A percentile compares a stretch with the other conserved stretches of the same genome.
These are phyloP conservation scores for Polyporus tsugae DNA, from an alignment of 1,284 basidiomycete species.

Conservation along the genomic window DNA sequence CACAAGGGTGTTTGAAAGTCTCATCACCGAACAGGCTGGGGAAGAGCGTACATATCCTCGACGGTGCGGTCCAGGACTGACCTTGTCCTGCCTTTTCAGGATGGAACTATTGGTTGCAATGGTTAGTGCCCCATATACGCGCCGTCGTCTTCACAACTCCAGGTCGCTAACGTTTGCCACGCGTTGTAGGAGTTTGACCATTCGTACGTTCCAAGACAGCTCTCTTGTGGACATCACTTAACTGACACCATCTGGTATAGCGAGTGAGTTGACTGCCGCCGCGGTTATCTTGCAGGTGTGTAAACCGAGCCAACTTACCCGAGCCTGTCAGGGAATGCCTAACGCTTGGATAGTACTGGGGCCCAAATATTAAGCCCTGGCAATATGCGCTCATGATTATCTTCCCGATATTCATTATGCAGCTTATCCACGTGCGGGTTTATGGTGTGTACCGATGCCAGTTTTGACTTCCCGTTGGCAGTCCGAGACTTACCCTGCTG, in stretches of 20 bases:
- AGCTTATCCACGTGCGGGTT: conserved; percentile 54
- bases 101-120: conserved; percentile 65
- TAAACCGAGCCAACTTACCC: not conserved
- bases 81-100: conserved; percentile 39
- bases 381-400: conserved; percentile 62
- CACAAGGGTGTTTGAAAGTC: too few species aligned
- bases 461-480: not conserved
- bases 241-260: conserved; percentile 33
- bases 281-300: conserved; percentile 52
- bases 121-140: conserved; percentile 41
- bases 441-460: conserved; percentile 48
- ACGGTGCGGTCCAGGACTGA: too few species aligned
- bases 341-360: conserved; percentile 47
- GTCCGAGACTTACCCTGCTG: not conserved
- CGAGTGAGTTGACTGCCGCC: conserved; percentile 54
- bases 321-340: not conserved
- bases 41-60: not conserved
- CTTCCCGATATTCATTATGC: conserved; percentile 52
- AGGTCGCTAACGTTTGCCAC: conserved; percentile 14
- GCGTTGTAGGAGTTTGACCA: conserved; percentile 49
- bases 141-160: conserved; percentile 1
- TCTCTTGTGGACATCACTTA: not conserved
- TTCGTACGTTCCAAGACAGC: conserved; percentile 43
- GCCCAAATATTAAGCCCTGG: conserved; percentile 53
- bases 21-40: not conserved